Conservation (phyloP, 2,329 filamentous ascomycete genomes). For the Fusarium cicatricum region DNA sequence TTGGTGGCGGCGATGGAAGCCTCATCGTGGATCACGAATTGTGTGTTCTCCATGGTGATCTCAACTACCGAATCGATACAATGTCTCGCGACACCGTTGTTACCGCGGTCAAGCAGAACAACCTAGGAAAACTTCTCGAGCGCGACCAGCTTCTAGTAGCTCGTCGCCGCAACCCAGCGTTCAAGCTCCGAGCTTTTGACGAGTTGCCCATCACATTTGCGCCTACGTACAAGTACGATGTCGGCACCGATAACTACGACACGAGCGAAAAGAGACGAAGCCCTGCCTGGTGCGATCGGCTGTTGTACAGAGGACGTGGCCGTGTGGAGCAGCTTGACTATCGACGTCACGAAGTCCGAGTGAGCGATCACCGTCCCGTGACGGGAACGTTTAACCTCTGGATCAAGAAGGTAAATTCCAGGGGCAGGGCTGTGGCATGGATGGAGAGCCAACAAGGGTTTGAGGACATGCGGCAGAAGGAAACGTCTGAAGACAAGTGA, state of each 20-base stretch:
- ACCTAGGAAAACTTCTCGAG: constrained; percentile 86
- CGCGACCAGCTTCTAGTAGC: constrained; percentile 93
- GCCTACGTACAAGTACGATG: constrained; percentile 98
- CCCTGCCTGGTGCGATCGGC: constrained; percentile 94
- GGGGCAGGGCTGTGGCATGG: constrained; percentile 71
- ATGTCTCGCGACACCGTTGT: constrained; percentile 95
- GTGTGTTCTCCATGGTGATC: constrained; percentile 93
- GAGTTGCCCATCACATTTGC: constrained; percentile 91
- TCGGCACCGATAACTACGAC: constrained; percentile 93
- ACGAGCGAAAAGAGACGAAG: constrained; percentile 92
- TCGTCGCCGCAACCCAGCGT: constrained; percentile 86
- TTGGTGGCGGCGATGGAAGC: constrained; percentile 91
- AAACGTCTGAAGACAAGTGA: constrained; percentile 81
- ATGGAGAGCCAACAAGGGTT: constrained; percentile 79
- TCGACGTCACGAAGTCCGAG: constrained; percentile 84
- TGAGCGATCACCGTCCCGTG: constrained; percentile 93
- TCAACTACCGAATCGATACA: constrained; percentile 98
- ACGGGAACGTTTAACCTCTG: constrained; percentile 84
- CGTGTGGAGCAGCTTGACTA: constrained; percentile 91
- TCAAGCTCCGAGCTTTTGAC: constrained; percentile 87
- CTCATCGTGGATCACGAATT: constrained; percentile 98
- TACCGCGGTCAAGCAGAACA: constrained; percentile 80
- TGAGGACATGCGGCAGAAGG: constrained; percentile 72
- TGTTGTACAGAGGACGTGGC: constrained; percentile 85
- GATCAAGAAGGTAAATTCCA: constrained; percentile 80